A percentile compares a stretch with the other conserved stretches of the same genome.
phyloP scores from a whole-genome alignment of 768 basidiomycete species.

The Pleurotus tuoliensis region DNA sequence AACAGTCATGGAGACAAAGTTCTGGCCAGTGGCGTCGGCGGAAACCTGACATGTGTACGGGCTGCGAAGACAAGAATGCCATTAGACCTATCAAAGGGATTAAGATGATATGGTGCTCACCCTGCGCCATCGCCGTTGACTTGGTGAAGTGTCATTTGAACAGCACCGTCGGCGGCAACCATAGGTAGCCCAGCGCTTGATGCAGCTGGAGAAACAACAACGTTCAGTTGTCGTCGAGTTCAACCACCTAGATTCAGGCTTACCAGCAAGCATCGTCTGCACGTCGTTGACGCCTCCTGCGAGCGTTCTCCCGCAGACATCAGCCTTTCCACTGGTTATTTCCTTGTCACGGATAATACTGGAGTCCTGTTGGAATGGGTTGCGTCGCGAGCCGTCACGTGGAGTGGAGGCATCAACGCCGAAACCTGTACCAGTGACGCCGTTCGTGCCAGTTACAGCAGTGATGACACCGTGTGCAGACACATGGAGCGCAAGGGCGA shows the following conservation, averaged over 20 bases:
- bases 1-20: conserved; percentile 16
- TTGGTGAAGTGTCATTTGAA: conserved; percentile 22
- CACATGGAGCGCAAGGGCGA: neutral
- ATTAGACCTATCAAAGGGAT: too few relatives aligned
- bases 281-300: too few relatives aligned
- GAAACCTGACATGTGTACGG: conserved; percentile 5
- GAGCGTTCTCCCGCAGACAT: too few relatives aligned
- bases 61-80: neutral
- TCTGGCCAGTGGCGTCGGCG: conserved; percentile 15
- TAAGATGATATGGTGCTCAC: conserved; percentile 9
- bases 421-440: neutral
- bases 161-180: conserved; percentile 16
- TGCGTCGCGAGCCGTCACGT: neutral
- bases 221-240: too few relatives aligned
- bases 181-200: conserved; percentile 19
- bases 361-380: neutral
- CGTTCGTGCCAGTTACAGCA: neutral
- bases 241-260: too few relatives aligned
- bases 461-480: conserved; percentile 1
- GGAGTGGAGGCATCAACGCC: neutral
- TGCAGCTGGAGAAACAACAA: neutral
- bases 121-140: conserved; percentile 29
- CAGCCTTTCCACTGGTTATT: too few relatives aligned
- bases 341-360: too few relatives aligned
- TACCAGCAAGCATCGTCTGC: too few relatives aligned